Evolutionary conservation across 768 basidiomycete genomes (phyloP).

Genomic region (Hypholoma fasciculare): DNA sequence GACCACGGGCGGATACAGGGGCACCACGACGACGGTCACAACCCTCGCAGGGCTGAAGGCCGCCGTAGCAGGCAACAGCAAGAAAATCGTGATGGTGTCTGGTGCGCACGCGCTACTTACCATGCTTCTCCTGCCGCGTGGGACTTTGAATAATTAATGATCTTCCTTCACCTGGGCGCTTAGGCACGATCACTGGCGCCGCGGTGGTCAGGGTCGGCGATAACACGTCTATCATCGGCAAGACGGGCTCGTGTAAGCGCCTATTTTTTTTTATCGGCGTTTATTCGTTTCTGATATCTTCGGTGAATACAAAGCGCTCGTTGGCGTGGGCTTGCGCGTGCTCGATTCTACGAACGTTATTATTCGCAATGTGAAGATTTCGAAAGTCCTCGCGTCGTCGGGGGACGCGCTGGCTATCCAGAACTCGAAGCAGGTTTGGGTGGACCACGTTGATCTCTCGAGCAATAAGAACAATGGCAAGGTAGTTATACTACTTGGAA

Average conservation of each 20-base stretch:
- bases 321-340: constrained; percentile 47
- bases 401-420: constrained; percentile 49
- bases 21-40: constrained; percentile 41
- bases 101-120: constrained; percentile 21
- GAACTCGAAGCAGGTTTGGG: constrained; percentile 37
- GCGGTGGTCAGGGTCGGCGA: constrained; percentile 41
- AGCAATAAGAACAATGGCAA: constrained; percentile 46
- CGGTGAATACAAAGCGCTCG: constrained; percentile 29
- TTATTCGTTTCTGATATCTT: not conserved
- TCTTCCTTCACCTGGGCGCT: not conserved
- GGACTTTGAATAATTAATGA: too few species aligned
- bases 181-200: constrained; percentile 45
- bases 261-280: not conserved
- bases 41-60: constrained; percentile 39
- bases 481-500: constrained; percentile 15
- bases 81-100: constrained; percentile 45
- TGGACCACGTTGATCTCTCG: constrained; percentile 44
- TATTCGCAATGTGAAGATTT: constrained; percentile 49
- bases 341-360: constrained; percentile 44
- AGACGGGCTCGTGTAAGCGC: constrained; percentile 35
- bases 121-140: not conserved
- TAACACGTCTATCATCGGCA: constrained; percentile 44
- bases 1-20: constrained; percentile 45
- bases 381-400: constrained; percentile 43
- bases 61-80: constrained; percentile 39